Evolutionary conservation across 352 stramenopile genomes (phyloP).

Genomic region (Pythium plurisporium): DNA sequence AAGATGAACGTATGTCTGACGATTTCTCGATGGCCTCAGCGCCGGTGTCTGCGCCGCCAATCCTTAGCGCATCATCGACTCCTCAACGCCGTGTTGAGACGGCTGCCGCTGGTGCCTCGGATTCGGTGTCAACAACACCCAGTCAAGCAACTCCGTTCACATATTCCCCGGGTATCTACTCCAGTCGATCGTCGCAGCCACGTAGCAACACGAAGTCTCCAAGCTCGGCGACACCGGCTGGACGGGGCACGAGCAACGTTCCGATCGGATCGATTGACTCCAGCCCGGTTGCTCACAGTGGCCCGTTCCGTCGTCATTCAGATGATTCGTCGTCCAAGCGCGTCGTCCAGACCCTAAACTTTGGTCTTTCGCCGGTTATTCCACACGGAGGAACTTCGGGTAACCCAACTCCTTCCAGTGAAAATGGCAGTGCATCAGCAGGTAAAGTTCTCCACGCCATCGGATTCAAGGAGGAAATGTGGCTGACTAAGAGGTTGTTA

Average conservation of each 20-base stretch:
- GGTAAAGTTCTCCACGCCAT: background rate
- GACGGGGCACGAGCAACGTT: constrained; percentile 12
- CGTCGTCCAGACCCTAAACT: constrained; percentile 44
- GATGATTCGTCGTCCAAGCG: constrained; percentile 23
- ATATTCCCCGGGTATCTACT: constrained; percentile 72
- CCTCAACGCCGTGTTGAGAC: background rate
- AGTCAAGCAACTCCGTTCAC: constrained; percentile 9
- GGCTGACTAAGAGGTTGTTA: background rate
- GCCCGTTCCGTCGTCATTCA: constrained; percentile 32
- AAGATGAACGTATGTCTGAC: constrained; percentile 38
- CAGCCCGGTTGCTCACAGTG: constrained; percentile 29
- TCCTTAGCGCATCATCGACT: background rate
- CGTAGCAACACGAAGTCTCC: constrained; percentile 27
- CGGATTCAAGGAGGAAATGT: background rate
- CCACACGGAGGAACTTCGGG: constrained; percentile 37
- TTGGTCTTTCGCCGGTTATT: constrained; percentile 37
- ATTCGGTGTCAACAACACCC: background rate
- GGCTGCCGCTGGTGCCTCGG: background rate
- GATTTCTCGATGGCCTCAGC: constrained; percentile 20
- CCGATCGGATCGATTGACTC: constrained; percentile 47
- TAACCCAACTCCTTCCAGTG: constrained; percentile 14
- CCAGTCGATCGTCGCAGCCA: constrained; percentile 42
- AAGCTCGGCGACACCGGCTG: background rate
- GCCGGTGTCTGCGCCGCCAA: constrained; percentile 7
- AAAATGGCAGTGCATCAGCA: constrained; percentile 1